These are phyloP conservation scores for Amanita molliuscula DNA, from an alignment of 768 basidiomycete species.

Conservation along the genomic window DNA sequence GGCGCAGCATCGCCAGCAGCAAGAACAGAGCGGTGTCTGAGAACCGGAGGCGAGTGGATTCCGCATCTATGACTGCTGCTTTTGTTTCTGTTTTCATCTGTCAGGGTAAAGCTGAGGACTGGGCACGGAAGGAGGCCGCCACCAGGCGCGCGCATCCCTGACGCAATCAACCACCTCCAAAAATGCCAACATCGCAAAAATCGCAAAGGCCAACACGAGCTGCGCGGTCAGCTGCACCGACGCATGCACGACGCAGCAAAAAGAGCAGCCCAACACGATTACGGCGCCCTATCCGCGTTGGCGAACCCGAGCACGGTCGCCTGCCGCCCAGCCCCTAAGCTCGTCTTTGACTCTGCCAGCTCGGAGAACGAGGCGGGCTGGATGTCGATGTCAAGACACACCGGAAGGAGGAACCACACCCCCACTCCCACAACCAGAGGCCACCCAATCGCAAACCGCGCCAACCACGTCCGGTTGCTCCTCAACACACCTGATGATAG, in stretches of 20 bases:
- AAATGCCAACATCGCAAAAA: constrained; percentile 61
- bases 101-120: no score
- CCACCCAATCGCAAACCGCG: constrained; percentile 57
- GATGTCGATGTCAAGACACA: constrained; percentile 59
- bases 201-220: constrained; percentile 52
- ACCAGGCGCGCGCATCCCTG: constrained; percentile 57
- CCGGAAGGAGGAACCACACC: constrained; percentile 23
- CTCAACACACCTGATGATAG: constrained; percentile 31
- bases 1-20: constrained; percentile 64
- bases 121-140: constrained; percentile 22
- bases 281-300: constrained; percentile 84
- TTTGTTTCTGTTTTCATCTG: not conserved
- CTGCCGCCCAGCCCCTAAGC: constrained; percentile 17
- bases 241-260: constrained; percentile 51
- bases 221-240: constrained; percentile 79
- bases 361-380: no score
- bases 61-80: not conserved
- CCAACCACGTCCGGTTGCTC: constrained; percentile 46
- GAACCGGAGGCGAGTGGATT: constrained; percentile 37
- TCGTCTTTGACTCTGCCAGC: not conserved
- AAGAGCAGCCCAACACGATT: constrained; percentile 69
- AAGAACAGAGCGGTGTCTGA: constrained; percentile 64
- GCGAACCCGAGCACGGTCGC: constrained; percentile 67
- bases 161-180: constrained; percentile 77
- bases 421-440: constrained; percentile 16